A percentile compares a stretch with the other conserved stretches of the same genome.
These are phyloP conservation scores for Malassezia globosa DNA, from an alignment of 1,284 basidiomycete species.

Conservation along the genomic window DNA sequence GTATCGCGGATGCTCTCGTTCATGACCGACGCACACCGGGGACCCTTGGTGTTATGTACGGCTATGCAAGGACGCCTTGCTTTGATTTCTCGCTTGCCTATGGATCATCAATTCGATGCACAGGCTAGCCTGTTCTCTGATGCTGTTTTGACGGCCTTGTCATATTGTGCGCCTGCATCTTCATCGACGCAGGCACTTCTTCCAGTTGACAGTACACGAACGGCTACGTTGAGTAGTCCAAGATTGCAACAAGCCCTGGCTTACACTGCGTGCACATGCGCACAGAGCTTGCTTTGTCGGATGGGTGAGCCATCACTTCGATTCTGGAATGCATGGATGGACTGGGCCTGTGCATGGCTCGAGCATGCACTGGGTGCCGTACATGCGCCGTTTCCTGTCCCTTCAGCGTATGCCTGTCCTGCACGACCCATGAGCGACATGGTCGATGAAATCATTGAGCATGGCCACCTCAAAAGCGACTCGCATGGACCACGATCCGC, in stretches of 20 bases:
- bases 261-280: background rate
- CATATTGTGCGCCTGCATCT: slow-evolving; percentile 17
- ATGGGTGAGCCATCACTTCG: slow-evolving; percentile 7
- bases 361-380: slow-evolving; percentile 5
- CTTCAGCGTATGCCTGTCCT: background rate
- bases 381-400: background rate
- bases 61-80: background rate
- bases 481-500: background rate
- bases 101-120: background rate
- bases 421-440: background rate
- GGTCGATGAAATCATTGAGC: slow-evolving; percentile 3
- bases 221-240: slow-evolving; percentile 4
- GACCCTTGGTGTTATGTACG: background rate
- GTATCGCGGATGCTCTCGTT: slow-evolving; percentile 3
- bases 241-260: slow-evolving; percentile 14
- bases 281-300: background rate
- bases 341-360: slow-evolving; percentile 11
- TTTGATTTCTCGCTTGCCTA: background rate
- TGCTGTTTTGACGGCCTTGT: slow-evolving; percentile 6
- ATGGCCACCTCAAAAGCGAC: background rate
- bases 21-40: slow-evolving; percentile 9
- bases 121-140: slow-evolving; percentile 6
- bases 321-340: slow-evolving; percentile 15
- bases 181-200: slow-evolving; percentile 3
- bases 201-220: background rate